Evolutionary conservation across 192 early-diverging fungal genomes (phyloP).

Genomic region (Podila horticola): DNA sequence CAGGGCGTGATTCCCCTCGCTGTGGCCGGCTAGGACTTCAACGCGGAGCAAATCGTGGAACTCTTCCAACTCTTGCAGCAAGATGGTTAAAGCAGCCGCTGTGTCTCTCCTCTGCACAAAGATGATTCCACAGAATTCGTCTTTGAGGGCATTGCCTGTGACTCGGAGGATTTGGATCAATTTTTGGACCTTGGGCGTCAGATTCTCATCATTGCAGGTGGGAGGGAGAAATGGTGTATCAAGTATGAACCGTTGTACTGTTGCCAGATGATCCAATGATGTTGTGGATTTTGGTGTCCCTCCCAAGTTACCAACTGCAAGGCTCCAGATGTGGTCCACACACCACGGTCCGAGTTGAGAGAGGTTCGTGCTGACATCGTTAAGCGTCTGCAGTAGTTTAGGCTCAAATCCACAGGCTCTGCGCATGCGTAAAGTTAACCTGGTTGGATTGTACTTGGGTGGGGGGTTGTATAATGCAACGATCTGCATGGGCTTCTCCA

Average conservation of each 20-base stretch:
- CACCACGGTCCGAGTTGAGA: conserved; percentile 82
- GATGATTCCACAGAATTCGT: conserved; percentile 87
- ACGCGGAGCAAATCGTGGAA: conserved; percentile 58
- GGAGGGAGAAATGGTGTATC: conserved; percentile 13
- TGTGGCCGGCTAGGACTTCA: conserved; percentile 70
- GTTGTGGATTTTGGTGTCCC: conserved; percentile 12
- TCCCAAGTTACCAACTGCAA: conserved; percentile 54
- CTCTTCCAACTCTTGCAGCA: conserved; percentile 67
- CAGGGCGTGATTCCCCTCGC: conserved; percentile 47
- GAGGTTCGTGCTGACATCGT: conserved; percentile 52
- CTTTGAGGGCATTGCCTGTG: neutral
- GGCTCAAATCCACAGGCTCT: conserved; percentile 40
- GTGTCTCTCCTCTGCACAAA: conserved; percentile 83
- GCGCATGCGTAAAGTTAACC: conserved; percentile 50
- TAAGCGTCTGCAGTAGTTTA: conserved; percentile 56
- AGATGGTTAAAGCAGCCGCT: conserved; percentile 64
- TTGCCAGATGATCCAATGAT: conserved; percentile 6
- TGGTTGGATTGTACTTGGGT: conserved; percentile 55
- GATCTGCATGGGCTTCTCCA: conserved; percentile 59
- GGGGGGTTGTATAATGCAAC: conserved; percentile 61
- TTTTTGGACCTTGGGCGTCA: conserved; percentile 77
- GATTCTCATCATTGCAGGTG: neutral
- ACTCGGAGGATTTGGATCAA: conserved; percentile 70
- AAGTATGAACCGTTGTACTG: conserved; percentile 20
- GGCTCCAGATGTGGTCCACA: conserved; percentile 75